Evolutionary conservation across 768 basidiomycete genomes (phyloP), one percentile per base, ranked within the genome.

Genomic region (Russula ochroleuca): DNA sequence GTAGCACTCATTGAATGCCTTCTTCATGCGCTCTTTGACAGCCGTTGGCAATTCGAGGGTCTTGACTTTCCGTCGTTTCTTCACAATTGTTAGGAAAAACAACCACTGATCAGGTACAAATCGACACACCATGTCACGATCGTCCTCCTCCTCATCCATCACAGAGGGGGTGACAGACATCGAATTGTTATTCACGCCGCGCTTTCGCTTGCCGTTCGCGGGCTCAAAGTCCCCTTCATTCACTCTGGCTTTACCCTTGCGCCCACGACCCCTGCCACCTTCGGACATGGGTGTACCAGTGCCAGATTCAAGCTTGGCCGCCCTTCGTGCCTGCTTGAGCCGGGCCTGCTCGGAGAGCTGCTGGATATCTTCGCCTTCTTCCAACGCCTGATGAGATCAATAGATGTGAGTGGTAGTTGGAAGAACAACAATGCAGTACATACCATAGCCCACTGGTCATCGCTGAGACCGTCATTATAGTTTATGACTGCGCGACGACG

Each of bases 391-490:
- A 62, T 33, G 25, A 43, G 33, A 21, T 14, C 55, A 62, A 31
- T 13, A 45, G 40, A 61, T 15, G 13, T 67, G 23, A 52, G 38
- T 13, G 7, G 13, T 38, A 47, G 25, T 31, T 19, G 7, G 38
- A 48, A 21, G 17, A 48, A 35, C 14, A 38, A 23, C 17, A 35
- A 45, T 23, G 38, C 57, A 57, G 33, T 10, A 78, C 81, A 63
- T 71, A 88, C 88, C 81, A 90, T 81, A 37, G 92, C 85, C 89
- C 93, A 97, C 68, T 94, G 88, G 71, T 97, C 96, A 69, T 98
- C 96, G 57, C 86, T 88, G 61, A 98, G 80, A 17, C 94, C 94
- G 72, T 98, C 96, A 63, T 89, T 95, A 72, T 98, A 98, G 71
- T 85, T 88, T 65, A 98, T 92, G 49, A 88, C 81, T 62, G 86